phyloP scores from a whole-genome alignment of 2,329 filamentous ascomycete genomes.

The Eutypa lata region DNA sequence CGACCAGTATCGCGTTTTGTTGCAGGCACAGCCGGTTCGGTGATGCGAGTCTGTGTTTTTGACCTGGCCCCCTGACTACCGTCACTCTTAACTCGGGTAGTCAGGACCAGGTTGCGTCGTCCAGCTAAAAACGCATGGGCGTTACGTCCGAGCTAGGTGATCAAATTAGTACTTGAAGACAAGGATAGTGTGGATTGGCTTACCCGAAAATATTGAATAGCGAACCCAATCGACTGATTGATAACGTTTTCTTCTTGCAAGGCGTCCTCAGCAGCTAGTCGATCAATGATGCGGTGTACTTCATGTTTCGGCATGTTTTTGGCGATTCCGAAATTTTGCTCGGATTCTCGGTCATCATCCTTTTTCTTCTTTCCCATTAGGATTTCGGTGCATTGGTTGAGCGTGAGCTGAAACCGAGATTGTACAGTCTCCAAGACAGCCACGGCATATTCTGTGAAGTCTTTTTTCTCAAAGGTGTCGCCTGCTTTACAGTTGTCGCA shows the following conservation, averaged over 20 bases:
- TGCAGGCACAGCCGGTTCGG: constrained; percentile 32
- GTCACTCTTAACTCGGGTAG: constrained; percentile 34
- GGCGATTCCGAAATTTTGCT: constrained; percentile 65
- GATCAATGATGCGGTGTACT: constrained; percentile 79
- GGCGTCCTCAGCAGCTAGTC: constrained; percentile 69
- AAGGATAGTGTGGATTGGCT: constrained; percentile 23
- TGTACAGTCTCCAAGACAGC: constrained; percentile 68
- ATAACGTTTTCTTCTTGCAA: constrained; percentile 68
- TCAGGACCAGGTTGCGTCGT: constrained; percentile 40
- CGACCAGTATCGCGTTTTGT: constrained; percentile 16
- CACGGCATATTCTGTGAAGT: constrained; percentile 73
- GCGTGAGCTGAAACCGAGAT: constrained; percentile 61
- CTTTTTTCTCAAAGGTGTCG: constrained; percentile 65
- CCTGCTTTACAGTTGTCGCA: constrained; percentile 90
- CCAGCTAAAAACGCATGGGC: constrained; percentile 42
- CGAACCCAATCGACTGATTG: constrained; percentile 61
- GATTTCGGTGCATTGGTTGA: constrained; percentile 80
- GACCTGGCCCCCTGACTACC: constrained; percentile 28
- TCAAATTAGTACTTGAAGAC: constrained; percentile 26
- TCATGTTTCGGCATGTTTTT: constrained; percentile 69
- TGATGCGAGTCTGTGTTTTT: constrained; percentile 32
- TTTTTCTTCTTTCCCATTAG: constrained; percentile 68
- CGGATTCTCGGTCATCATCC: constrained; percentile 48
- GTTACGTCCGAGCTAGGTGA: constrained; percentile 35
- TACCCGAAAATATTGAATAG: constrained; percentile 70